Conservation (phyloP, 208 protist species). For the Acanthamoeba polyphaga region DNA sequence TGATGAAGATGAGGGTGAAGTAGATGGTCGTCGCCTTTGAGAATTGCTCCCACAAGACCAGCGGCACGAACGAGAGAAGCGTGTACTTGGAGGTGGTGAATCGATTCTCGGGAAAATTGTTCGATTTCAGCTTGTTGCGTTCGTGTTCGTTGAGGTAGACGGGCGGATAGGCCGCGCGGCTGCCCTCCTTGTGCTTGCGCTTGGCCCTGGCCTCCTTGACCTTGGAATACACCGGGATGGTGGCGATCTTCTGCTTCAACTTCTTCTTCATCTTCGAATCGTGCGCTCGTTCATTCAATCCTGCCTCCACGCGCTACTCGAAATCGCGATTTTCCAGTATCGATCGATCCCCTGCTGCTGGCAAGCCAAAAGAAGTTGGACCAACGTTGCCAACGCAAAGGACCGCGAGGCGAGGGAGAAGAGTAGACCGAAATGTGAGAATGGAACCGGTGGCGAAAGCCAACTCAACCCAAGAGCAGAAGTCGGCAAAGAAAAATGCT, state of each 20-base stretch:
- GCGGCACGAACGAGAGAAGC: constrained; percentile 95
- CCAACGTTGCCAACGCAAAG: too few relatives aligned
- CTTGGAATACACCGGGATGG: constrained; percentile 27
- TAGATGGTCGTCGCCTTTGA: constrained; percentile 96
- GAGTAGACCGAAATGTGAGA: too few relatives aligned
- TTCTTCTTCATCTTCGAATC: constrained; percentile 23
- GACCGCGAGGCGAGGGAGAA: too few relatives aligned
- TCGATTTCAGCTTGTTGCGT: constrained; percentile 1
- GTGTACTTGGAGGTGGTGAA: constrained; percentile 95
- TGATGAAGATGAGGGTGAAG: constrained; percentile 95
- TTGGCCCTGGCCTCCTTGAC: constrained; percentile 12
- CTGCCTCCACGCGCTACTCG: too few relatives aligned
- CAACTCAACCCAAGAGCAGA: too few relatives aligned
- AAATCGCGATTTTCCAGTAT: too few relatives aligned
- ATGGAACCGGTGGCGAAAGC: too few relatives aligned
- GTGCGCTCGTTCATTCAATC: too few relatives aligned
- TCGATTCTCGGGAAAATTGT: constrained; percentile 37
- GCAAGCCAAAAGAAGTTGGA: too few relatives aligned
- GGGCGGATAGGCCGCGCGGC: constrained; percentile 9
- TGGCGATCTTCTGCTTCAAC: neutral
- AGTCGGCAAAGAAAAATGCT: too few relatives aligned
- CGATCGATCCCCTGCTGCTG: too few relatives aligned
- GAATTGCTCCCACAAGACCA: constrained; percentile 98
- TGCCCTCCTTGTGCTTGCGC: constrained; percentile 67
- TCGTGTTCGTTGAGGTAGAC: constrained; percentile 37